Evolutionary conservation across 2,329 filamentous ascomycete genomes (phyloP), one percentile per base, ranked within the genome.

Genomic region (Penicillium vulpinum): DNA sequence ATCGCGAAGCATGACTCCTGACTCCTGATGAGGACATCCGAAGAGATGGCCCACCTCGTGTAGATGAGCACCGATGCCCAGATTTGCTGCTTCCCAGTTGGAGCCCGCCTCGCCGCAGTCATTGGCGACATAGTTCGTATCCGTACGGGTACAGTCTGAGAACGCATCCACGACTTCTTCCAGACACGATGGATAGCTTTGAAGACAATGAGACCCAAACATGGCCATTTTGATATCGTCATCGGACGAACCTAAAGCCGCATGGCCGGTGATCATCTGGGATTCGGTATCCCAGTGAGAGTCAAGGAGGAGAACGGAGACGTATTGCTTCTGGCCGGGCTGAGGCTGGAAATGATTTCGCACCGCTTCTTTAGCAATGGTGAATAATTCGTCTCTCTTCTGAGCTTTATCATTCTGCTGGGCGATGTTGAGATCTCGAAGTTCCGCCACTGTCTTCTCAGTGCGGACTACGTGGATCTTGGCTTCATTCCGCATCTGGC

Each of bases 1-100:
- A 72, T 96, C 93, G 54, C 90, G 84, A 49, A 92, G 80, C 93
- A 97, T 97, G 59, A 97, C 82, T n/a, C 94, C 93, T 28, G 80
- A 89, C 69, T 94, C 91, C 70, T 95, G 91, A 70, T 95, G 90
- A 10, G 91, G 91, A 63, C 91, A 95, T 48, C 93, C 93, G 64
- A 97, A 89, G 22, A 96, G 75, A 75, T 96, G 93, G 4, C 93
- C 93, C 0, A 89, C 89, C 75, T 97, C 92, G 73, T 96, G 93
- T 46, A 97, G 75, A 73, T 97, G 93, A 10, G 91, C 92, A 8
- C 93, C 93, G 62, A 97, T 95, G 29, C 92, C 92, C 59, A 96
- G 89, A 66, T 93, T 96, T 26, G 91, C 92, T n/a, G 92, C 87
- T 73, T 97, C 93, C 93, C 93, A 97, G 45, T 87, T 94, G 70